phyloP scores from a whole-genome alignment of 1,284 basidiomycete genomes.

The Boletus mariae region DNA sequence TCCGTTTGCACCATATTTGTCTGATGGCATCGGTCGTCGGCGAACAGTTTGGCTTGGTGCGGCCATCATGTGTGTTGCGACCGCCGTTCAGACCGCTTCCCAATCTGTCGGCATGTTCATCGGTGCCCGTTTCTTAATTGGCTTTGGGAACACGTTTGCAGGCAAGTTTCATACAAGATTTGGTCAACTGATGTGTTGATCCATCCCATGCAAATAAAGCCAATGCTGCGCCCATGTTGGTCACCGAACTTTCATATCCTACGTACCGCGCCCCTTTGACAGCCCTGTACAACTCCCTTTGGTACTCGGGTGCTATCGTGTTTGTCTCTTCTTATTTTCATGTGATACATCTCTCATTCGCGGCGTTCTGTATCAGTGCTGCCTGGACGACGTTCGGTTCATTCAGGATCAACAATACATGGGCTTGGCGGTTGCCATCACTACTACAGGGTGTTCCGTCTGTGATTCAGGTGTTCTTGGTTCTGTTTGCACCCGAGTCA shows the following conservation, averaged over 20 bases:
- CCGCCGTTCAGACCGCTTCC: conserved; percentile 67
- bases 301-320: conserved; percentile 76
- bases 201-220: accelerated
- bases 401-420: conserved; percentile 58
- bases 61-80: conserved; percentile 59
- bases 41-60: conserved; percentile 61
- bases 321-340: conserved; percentile 13
- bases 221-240: too few relatives aligned
- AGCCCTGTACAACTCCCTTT: conserved; percentile 73
- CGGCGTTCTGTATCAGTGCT: conserved; percentile 38
- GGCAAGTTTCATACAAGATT: conserved; percentile 29
- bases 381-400: conserved; percentile 78
- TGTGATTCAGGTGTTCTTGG: conserved; percentile 56
- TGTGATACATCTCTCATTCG: too few relatives aligned
- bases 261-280: conserved; percentile 46
- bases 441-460: conserved; percentile 64
- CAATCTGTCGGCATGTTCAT: conserved; percentile 80
- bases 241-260: too few relatives aligned
- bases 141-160: conserved; percentile 77
- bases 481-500: conserved; percentile 67
- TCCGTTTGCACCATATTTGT: conserved; percentile 68
- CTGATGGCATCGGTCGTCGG: conserved; percentile 67
- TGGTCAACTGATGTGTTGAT: too few relatives aligned
- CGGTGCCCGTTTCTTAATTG: conserved; percentile 75
- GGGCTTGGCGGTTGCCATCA: conserved; percentile 70